Evolutionary conservation across 1,284 basidiomycete genomes (phyloP).

Genomic region (Retiboletus flavoniger): DNA sequence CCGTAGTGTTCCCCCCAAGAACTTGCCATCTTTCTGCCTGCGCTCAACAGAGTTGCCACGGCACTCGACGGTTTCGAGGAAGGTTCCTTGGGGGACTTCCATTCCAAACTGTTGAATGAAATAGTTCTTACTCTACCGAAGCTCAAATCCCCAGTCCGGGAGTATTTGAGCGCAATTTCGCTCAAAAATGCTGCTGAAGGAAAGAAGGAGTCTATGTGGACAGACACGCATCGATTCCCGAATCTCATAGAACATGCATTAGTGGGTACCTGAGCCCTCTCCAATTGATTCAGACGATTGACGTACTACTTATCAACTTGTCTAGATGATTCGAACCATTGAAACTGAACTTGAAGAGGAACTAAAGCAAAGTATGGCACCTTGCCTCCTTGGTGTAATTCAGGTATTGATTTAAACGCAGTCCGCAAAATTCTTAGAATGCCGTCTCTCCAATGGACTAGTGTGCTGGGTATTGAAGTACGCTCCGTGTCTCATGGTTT

Average conservation of each 20-base stretch:
- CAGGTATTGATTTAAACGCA: conserved; percentile 29
- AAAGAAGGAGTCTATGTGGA: conserved; percentile 75
- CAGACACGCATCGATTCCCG: conserved; percentile 69
- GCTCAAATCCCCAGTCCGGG: conserved; percentile 55
- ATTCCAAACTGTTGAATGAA: conserved; percentile 67
- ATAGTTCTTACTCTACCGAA: conserved; percentile 70
- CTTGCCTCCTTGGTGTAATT: conserved; percentile 2
- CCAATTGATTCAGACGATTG: not conserved
- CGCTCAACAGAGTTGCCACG: conserved; percentile 71
- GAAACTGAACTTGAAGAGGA: conserved; percentile 78
- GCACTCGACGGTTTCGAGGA: conserved; percentile 57
- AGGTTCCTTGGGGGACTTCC: conserved; percentile 54
- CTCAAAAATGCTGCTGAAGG: conserved; percentile 68
- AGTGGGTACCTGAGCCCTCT: conserved; percentile 28
- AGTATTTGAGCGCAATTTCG: conserved; percentile 61
- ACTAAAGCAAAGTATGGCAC: conserved; percentile 58
- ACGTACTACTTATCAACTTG: conserved; percentile 2
- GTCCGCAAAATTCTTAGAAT: conserved; percentile 74
- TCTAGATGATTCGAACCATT: conserved; percentile 56
- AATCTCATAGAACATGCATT: conserved; percentile 51
- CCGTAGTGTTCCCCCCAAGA: conserved; percentile 81
- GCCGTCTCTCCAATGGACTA: conserved; percentile 76
- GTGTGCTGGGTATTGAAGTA: conserved; percentile 71
- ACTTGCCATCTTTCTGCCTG: conserved; percentile 72
- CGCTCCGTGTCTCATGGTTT: conserved; percentile 2